Conservation (phyloP, 1,284 basidiomycete species). For the Termitomyces sp. region DNA sequence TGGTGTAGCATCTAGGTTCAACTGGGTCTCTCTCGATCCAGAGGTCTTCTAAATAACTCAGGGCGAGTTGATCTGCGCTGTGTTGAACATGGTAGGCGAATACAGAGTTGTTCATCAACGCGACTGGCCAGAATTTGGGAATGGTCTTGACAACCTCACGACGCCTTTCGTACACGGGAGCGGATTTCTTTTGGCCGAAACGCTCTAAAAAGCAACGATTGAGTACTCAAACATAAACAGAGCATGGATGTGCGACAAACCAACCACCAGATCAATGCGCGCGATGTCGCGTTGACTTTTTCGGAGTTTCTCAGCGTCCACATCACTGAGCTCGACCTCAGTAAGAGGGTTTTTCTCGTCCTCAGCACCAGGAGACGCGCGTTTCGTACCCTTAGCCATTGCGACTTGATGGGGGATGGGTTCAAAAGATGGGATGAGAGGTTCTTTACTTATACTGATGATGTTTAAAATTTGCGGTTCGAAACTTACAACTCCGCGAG, state of each 20-base stretch:
- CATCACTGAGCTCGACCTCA: constrained; percentile 61
- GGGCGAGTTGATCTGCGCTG: constrained; percentile 63
- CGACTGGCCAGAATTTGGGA: constrained; percentile 74
- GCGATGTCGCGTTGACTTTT: constrained; percentile 59
- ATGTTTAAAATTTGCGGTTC: constrained; percentile 13
- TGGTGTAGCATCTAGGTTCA: constrained; percentile 68
- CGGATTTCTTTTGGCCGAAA: constrained; percentile 48
- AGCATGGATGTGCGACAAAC: constrained; percentile 36
- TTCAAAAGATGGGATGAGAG: constrained; percentile 3
- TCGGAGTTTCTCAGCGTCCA: constrained; percentile 61
- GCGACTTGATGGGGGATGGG: constrained; percentile 4
- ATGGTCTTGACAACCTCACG: constrained; percentile 61
- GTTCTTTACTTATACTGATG: neutral
- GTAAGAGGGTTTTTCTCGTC: constrained; percentile 62
- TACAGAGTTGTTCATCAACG: constrained; percentile 63
- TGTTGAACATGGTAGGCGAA: constrained; percentile 63
- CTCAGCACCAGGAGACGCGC: constrained; percentile 68
- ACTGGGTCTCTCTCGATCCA: constrained; percentile 64
- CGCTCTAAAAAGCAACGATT: constrained; percentile 44
- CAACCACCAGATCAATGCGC: constrained; percentile 64
- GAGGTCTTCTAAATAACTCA: constrained; percentile 75
- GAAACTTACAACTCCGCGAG: constrained; percentile 19
- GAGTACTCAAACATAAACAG: constrained; percentile 4
- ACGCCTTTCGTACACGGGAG: constrained; percentile 62
- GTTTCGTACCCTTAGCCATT: constrained; percentile 59